These are phyloP conservation scores for Gaeumannomyces sp. DNA, from an alignment of 2,329 filamentous ascomycete genomes.

Conservation along the genomic window DNA sequence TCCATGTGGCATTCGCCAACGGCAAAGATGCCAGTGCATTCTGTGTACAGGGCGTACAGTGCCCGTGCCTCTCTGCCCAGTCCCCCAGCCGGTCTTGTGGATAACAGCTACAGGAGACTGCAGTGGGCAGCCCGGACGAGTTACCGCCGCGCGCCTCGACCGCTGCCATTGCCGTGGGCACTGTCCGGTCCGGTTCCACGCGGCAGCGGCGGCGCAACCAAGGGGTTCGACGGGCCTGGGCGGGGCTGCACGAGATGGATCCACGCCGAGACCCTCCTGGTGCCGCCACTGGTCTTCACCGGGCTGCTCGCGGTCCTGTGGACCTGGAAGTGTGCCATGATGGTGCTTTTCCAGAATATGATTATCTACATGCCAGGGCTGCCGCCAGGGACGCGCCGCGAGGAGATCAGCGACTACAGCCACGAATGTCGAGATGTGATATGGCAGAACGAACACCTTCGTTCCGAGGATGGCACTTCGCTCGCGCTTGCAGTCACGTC, in stretches of 20 bases:
- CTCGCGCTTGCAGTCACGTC: conserved; percentile 53
- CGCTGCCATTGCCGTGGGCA: background rate
- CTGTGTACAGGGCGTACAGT: background rate
- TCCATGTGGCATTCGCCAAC: background rate
- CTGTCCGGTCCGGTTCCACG: background rate
- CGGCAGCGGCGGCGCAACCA: background rate
- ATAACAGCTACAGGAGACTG: background rate
- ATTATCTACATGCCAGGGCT: conserved; percentile 77
- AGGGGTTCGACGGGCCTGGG: background rate
- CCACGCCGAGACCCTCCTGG: conserved; percentile 38
- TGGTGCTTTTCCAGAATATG: conserved; percentile 72
- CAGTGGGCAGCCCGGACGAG: background rate
- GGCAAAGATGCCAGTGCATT: background rate
- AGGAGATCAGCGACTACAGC: conserved; percentile 60
- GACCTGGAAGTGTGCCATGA: conserved; percentile 64
- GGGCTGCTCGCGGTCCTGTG: conserved; percentile 61
- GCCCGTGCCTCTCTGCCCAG: background rate
- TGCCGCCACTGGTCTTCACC: conserved; percentile 61
- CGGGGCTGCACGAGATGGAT: conserved; percentile 15
- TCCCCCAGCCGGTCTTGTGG: no score
- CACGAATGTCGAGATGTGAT: conserved; percentile 51
- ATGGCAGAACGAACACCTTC: conserved; percentile 60
- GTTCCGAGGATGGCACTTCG: conserved; percentile 57
- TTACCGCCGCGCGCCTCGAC: no score
- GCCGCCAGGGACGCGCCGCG: conserved; percentile 62